Conservation (phyloP, 129 eudicot species). For the Chrysanthemum lavandulifolium region DNA sequence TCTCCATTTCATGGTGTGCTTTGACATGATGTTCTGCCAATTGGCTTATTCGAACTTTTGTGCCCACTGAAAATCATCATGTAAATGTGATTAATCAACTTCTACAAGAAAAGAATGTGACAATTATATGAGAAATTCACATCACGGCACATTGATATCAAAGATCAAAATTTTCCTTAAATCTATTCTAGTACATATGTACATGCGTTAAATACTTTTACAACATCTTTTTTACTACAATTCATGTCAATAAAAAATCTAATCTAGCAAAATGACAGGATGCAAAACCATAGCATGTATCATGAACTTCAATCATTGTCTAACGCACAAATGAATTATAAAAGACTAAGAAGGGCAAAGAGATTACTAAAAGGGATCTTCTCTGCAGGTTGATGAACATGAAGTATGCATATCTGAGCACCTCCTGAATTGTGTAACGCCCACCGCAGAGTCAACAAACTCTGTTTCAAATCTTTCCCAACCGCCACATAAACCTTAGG, state of each 20-base stretch:
- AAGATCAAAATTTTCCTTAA: too few species aligned
- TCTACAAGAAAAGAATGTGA: not conserved
- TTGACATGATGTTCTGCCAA: conserved; percentile 49
- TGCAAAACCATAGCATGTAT: too few species aligned
- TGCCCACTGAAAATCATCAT: conserved; percentile 59
- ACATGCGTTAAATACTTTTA: too few species aligned
- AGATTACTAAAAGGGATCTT: conserved; percentile 7
- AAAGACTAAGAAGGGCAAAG: not conserved
- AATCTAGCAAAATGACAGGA: too few species aligned
- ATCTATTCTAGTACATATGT: too few species aligned
- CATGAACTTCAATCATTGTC: too few species aligned
- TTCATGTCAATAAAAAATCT: too few species aligned
- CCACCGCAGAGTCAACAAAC: conserved; percentile 47
- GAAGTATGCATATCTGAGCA: not conserved
- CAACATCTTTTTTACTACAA: too few species aligned
- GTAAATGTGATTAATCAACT: not conserved
- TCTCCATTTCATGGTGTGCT: conserved; percentile 55
- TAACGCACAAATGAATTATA: not conserved
- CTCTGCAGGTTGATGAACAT: conserved; percentile 15
- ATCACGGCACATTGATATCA: too few species aligned
- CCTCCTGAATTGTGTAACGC: conserved; percentile 24
- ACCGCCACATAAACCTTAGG: conserved; percentile 52
- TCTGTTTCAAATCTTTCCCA: conserved; percentile 60
- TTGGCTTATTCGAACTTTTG: conserved; percentile 44
- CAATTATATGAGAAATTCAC: not conserved